Conservation (phyloP, 306 rosid genomes). For the Canavalia gladiata region DNA sequence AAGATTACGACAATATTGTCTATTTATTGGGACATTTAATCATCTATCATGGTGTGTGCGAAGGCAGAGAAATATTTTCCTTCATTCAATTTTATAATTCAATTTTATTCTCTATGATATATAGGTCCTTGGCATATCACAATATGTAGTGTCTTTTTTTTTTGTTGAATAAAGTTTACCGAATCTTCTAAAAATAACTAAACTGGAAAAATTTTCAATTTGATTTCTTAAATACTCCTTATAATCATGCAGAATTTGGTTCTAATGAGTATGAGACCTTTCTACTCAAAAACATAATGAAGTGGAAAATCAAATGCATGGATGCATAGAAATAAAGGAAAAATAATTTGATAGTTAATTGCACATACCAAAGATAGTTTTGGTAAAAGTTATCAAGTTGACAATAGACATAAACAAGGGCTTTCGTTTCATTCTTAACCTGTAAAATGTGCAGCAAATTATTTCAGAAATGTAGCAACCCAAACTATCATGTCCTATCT, state of each 20-base stretch:
- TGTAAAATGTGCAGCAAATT: constrained; percentile 57
- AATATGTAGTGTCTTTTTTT: constrained; percentile 1
- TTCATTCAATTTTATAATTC: neutral
- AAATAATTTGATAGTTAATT: neutral
- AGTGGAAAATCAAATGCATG: constrained; percentile 13
- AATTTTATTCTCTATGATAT: too few species aligned
- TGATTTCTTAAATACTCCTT: constrained; percentile 7
- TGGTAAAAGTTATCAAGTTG: constrained; percentile 84
- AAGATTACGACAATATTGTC: neutral
- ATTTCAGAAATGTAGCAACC: neutral
- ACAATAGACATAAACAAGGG: constrained; percentile 80
- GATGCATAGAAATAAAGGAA: constrained; percentile 2
- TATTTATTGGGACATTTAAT: neutral
- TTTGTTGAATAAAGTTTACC: neutral
- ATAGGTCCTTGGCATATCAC: too few species aligned
- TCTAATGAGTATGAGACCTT: neutral
- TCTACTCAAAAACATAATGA: neutral
- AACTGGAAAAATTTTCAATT: constrained; percentile 5
- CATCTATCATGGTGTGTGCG: neutral
- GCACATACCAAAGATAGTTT: constrained; percentile 82
- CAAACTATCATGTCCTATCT: constrained; percentile 13
- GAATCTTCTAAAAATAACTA: constrained; percentile 13
- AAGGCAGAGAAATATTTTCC: constrained; percentile 9
- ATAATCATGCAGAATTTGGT: neutral
- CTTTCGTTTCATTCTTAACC: constrained; percentile 75